Conservation (phyloP, 2,329 filamentous ascomycete genomes). For the Hypoxylon sp. region DNA sequence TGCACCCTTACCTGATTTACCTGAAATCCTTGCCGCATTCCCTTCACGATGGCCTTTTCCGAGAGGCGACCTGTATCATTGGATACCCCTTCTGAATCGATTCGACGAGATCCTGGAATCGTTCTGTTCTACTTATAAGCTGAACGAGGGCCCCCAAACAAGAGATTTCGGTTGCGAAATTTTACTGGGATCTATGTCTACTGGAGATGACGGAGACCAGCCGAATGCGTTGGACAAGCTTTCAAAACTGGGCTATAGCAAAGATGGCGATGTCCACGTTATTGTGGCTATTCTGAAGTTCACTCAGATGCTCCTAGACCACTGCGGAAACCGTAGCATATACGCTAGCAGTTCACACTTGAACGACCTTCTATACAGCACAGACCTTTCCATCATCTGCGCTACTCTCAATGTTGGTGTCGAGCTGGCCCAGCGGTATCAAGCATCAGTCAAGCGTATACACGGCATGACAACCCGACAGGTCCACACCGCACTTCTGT, state of each 20-base stretch:
- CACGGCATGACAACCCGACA: conserved; percentile 70
- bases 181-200: conserved; percentile 68
- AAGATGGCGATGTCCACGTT: conserved; percentile 83
- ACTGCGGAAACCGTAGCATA: conserved; percentile 95
- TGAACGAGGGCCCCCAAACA: conserved; percentile 83
- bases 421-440: conserved; percentile 90
- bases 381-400: conserved; percentile 81
- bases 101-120: conserved; percentile 90
- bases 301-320: conserved; percentile 87
- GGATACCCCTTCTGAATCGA: conserved; percentile 93
- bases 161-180: conserved; percentile 77
- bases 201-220: conserved; percentile 65
- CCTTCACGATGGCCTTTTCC: conserved; percentile 95
- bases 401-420: conserved; percentile 83
- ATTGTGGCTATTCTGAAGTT: conserved; percentile 85
- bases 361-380: conserved; percentile 89
- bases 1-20: conserved; percentile 79
- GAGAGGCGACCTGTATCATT: conserved; percentile 95
- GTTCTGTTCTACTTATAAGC: conserved; percentile 82
- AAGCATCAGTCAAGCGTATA: conserved; percentile 85
- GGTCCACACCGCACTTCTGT: conserved; percentile 78
- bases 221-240: conserved; percentile 62
- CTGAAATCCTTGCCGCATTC: conserved; percentile 80
- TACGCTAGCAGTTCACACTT: conserved; percentile 94
- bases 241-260: conserved; percentile 70